Evolutionary conservation across 176 grass and related monocot genomes (phyloP).

Genomic region (Hordeum vulgare): DNA sequence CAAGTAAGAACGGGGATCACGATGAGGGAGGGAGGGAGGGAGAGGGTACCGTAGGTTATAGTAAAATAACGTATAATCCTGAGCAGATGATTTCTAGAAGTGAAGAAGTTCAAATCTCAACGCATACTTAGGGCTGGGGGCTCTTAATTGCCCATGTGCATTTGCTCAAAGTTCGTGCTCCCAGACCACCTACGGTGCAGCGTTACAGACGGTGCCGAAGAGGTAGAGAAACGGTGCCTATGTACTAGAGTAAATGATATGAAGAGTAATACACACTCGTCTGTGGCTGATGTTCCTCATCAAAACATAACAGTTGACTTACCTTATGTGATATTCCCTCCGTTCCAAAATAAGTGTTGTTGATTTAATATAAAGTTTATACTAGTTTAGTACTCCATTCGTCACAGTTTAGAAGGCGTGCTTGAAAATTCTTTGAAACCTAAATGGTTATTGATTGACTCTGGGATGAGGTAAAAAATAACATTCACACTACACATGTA

Average conservation of each 20-base stretch:
- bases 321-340: too few species aligned
- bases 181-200: not conserved
- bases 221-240: not conserved
- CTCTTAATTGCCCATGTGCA: conserved; percentile 44
- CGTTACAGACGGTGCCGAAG: not conserved
- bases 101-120: conserved; percentile 22
- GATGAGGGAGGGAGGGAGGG: not conserved
- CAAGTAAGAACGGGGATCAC: not conserved
- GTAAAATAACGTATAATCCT: not conserved
- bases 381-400: too few species aligned
- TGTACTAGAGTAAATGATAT: not conserved
- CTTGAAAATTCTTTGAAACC: too few species aligned
- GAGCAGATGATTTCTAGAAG: conserved; percentile 6
- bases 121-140: not conserved
- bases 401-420: too few species aligned
- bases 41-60: not conserved
- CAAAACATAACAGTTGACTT: not conserved
- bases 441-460: too few species aligned
- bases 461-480: too few species aligned
- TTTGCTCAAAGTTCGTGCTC: conserved; percentile 13
- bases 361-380: too few species aligned
- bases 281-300: not conserved
- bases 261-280: not conserved
- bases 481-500: too few species aligned
- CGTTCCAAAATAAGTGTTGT: too few species aligned